These are phyloP conservation scores for Solanum etuberosum DNA, from an alignment of 257 asterid species.

Conservation along the genomic window DNA sequence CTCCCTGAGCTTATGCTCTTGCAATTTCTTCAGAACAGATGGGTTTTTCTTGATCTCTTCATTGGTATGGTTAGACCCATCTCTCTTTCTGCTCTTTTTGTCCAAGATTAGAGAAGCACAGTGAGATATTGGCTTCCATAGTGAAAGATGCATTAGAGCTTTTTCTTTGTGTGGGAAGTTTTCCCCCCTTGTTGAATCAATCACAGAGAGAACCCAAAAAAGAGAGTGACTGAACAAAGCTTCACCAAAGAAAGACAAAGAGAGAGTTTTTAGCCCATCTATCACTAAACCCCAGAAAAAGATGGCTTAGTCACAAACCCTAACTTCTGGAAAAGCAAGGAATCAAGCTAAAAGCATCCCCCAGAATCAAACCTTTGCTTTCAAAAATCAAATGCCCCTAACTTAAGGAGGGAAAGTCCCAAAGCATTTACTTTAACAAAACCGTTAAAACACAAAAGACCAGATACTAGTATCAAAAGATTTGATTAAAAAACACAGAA, in stretches of 20 bases:
- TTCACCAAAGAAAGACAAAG: constrained; percentile 4
- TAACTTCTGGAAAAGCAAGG: constrained; percentile 52
- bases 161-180: neutral
- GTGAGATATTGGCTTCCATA: constrained; percentile 97
- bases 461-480: constrained; percentile 14
- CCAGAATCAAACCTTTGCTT: constrained; percentile 58
- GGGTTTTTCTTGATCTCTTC: constrained; percentile 64
- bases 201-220: constrained; percentile 15
- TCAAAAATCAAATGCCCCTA: constrained; percentile 40
- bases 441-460: constrained; percentile 36
- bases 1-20: constrained; percentile 81
- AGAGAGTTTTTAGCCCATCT: constrained; percentile 37
- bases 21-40: constrained; percentile 58
- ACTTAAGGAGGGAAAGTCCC: constrained; percentile 43
- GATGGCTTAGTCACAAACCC: constrained; percentile 29
- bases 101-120: constrained; percentile 90
- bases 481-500: neutral
- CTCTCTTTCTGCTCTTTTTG: constrained; percentile 81
- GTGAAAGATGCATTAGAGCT: constrained; percentile 87
- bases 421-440: constrained; percentile 23
- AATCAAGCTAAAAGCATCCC: constrained; percentile 44
- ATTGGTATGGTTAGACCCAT: constrained; percentile 45
- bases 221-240: constrained; percentile 17
- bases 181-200: neutral
- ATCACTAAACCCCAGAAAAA: constrained; percentile 37